phyloP scores from a whole-genome alignment of 2,329 filamentous ascomycete species.

The Colletotrichum magnum region DNA sequence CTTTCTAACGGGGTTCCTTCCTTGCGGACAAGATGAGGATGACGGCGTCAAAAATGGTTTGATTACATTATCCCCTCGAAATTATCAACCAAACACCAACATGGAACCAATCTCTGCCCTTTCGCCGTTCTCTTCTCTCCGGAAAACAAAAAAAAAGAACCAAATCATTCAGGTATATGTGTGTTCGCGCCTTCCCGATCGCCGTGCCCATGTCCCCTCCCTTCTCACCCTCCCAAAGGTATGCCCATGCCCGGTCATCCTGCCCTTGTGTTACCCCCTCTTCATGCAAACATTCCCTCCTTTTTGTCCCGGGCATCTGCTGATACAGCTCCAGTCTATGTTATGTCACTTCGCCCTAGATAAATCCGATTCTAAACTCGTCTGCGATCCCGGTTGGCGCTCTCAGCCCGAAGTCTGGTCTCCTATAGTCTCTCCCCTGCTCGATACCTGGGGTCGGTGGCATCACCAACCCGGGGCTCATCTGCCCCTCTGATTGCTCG shows the following conservation, averaged over 20 bases:
- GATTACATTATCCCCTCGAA: constrained; percentile 30
- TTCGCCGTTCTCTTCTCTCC: constrained; percentile 2
- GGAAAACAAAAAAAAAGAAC: constrained; percentile 11
- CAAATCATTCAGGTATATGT: neutral
- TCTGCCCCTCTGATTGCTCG: constrained; percentile 26
- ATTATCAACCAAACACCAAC: constrained; percentile 22
- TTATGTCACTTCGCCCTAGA: neutral
- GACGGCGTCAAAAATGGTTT: neutral
- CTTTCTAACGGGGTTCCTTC: too few relatives aligned
- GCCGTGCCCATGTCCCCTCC: neutral
- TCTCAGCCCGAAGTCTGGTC: constrained; percentile 39
- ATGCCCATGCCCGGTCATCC: neutral
- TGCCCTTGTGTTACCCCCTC: neutral
- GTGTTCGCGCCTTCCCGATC: constrained; percentile 12
- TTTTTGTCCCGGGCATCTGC: neutral
- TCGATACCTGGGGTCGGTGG: constrained; percentile 1
- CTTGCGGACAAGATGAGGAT: too few relatives aligned
- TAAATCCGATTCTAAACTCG: constrained; percentile 41
- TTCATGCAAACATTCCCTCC: neutral
- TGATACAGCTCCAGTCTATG: neutral
- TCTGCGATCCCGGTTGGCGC: constrained; percentile 41
- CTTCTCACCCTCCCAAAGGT: constrained; percentile 8
- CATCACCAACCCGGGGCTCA: constrained; percentile 20
- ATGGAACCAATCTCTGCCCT: neutral
- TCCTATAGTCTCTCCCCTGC: constrained; percentile 4